Evolutionary conservation across 441 rosid genomes (phyloP).

Genomic region (Erodium texanum): DNA sequence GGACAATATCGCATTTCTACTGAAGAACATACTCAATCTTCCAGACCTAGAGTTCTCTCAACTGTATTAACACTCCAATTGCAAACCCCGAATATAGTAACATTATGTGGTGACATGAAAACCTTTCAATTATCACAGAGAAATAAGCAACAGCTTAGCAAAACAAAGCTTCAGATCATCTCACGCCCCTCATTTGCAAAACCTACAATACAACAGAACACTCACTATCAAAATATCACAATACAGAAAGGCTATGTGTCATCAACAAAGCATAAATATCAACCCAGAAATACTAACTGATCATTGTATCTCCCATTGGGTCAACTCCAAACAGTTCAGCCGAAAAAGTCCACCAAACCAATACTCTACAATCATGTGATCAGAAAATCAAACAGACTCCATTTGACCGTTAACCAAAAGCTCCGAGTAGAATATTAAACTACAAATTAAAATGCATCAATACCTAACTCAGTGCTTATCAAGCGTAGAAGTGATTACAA

Average conservation of each 20-base stretch:
- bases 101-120: not conserved
- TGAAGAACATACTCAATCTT: not conserved
- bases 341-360: not conserved
- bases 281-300: not conserved
- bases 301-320: not conserved
- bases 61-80: not conserved
- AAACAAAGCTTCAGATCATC: conserved; percentile 1
- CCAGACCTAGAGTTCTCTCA: not conserved
- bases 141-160: not conserved
- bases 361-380: not conserved
- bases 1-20: not conserved
- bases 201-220: not conserved
- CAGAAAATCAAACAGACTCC: conserved; percentile 7
- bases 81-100: not conserved
- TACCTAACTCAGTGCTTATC: not conserved
- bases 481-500: not conserved
- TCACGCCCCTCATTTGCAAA: not conserved
- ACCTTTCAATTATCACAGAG: not conserved
- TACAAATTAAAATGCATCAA: not conserved
- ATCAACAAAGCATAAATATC: not conserved
- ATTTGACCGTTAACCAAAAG: not conserved
- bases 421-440: not conserved
- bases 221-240: not conserved
- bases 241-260: too few species aligned
- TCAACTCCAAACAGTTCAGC: not conserved